Evolutionary conservation across 139 green algal genomes (phyloP).

Genomic region (Chara braunii): DNA sequence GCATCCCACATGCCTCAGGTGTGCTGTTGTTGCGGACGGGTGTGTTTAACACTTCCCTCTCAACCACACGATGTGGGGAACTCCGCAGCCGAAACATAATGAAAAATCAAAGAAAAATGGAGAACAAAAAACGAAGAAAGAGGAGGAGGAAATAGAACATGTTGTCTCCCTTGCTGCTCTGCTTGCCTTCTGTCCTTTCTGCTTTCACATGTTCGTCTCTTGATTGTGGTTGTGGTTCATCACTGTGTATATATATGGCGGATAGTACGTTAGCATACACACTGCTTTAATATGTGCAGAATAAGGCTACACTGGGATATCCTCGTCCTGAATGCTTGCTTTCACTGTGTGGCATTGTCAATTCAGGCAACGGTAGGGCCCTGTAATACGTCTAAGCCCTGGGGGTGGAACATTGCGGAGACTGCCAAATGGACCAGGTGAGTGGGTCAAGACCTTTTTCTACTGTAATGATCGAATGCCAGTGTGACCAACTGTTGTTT

Average conservation of each 20-base stretch:
- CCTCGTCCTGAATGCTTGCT: not conserved
- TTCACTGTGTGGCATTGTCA: not conserved
- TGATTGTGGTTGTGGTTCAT: not conserved
- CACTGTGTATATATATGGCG: not conserved
- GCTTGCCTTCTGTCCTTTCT: too few relatives aligned
- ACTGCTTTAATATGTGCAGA: not conserved
- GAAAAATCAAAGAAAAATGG: too few relatives aligned
- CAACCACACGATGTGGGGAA: too few relatives aligned
- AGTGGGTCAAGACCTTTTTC: not conserved
- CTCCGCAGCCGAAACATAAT: too few relatives aligned
- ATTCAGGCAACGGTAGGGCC: conserved; percentile 47
- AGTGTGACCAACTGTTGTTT: not conserved
- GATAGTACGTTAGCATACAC: not conserved
- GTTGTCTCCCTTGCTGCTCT: too few relatives aligned
- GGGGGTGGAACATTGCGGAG: conserved; percentile 80
- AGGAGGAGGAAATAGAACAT: too few relatives aligned
- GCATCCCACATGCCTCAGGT: too few relatives aligned
- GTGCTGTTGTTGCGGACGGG: too few relatives aligned
- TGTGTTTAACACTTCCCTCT: too few relatives aligned
- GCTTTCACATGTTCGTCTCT: not conserved
- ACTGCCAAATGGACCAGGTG: conserved; percentile 58
- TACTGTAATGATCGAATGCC: not conserved
- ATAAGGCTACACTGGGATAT: too few relatives aligned
- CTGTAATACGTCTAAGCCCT: conserved; percentile 73
- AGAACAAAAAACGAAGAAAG: too few relatives aligned